Base-by-base conservation (phyloP, 1,284 basidiomycete genomes). In the Violaceomyces palustris region DNA sequence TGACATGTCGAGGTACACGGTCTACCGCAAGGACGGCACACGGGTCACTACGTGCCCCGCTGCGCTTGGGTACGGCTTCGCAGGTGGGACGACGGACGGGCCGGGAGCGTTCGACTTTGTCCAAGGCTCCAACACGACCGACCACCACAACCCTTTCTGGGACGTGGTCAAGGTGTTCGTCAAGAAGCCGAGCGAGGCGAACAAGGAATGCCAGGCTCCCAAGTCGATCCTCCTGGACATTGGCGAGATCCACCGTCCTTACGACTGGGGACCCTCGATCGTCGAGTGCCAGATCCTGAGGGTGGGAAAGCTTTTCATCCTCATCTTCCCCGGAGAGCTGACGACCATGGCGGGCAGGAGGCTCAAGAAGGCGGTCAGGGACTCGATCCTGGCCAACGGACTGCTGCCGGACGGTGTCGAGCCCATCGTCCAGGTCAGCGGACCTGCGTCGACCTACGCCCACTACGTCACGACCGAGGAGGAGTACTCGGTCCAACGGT, bases 41-140 rank as follows among this genome's bases (percentile, higher is more conserved):
- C 77, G 72, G 0, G 83, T 83, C 36, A 77, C 77, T 29, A 88
- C 87, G 0, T 89, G 87, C 68, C 85, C 87, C 8, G 79, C 86
- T 46, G 87, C 86, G 27, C 76, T 88, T 74, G 87, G 47, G 31
- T 42, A 57, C 17, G 47, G 50, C 23, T 53, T 48, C 35, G 47
- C 37, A 2, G 86, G 84, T 39, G 86, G 86, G 59, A 88, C 86
- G 18, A 87, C 86, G 81, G 86, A 64, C 47, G 87, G 87, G 0
- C 86, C 87, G 1, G 87, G 87, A 12, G 82, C 82, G 0, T 85
- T 88, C 55, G 85, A 88, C 68, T 88, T 88, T 61, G 75, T 83
- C 23, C 87, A 88, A 75, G 86, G 87, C 3, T 78, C 81, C 54
- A 87, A 87, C 68, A 78, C 79, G 8, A 81, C 82, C 12, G 62